A percentile compares a stretch with the other conserved stretches of the same genome.
phyloP scores from a whole-genome alignment of 2,329 filamentous ascomycete species.

The Penicillium fuscoglaucum region DNA sequence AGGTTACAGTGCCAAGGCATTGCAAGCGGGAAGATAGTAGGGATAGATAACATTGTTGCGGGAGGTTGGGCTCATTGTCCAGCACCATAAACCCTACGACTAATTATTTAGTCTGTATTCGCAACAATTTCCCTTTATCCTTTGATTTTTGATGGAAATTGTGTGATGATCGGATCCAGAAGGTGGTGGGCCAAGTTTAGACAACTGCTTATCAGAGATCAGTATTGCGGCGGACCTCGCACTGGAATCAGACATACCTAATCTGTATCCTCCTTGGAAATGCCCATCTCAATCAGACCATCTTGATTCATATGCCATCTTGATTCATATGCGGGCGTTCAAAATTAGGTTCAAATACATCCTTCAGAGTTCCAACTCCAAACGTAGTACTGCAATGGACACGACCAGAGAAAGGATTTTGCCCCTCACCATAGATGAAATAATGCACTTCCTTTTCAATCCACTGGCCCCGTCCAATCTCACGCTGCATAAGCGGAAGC shows the following conservation, averaged over 20 bases:
- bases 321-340: background rate
- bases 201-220: background rate
- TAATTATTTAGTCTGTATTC: background rate
- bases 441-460: background rate
- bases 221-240: background rate
- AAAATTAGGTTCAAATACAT: slow-evolving; percentile 5
- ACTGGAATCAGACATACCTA: background rate
- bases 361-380: background rate
- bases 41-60: background rate
- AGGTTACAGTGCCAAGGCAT: slow-evolving; percentile 20
- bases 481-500: too few species aligned
- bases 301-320: background rate
- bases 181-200: background rate
- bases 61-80: background rate
- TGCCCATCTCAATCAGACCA: background rate
- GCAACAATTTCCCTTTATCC: background rate
- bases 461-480: background rate
- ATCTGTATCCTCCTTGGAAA: background rate
- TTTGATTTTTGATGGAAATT: background rate
- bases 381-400: background rate
- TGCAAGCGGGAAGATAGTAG: background rate
- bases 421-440: background rate
- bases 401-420: background rate
- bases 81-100: background rate
- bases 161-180: too few species aligned